Base-by-base conservation (phyloP, 441 rosid species). In the Brassica hybrid region DNA sequence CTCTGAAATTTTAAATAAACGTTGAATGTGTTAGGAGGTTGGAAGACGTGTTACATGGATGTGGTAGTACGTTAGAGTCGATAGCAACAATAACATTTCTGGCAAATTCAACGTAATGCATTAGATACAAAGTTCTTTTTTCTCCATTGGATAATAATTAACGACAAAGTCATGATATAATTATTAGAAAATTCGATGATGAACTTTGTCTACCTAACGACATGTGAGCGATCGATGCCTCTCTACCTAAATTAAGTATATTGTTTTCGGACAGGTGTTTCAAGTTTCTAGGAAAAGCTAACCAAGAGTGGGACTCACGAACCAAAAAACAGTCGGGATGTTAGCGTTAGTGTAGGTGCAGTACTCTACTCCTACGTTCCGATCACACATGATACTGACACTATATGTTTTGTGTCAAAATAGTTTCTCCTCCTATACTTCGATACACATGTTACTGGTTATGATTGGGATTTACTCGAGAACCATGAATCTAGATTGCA, bases 1-100 rank as follows among this genome's bases (percentile, higher is more conserved):
- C 73, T 78, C 69, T 34, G 23, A 21, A 1, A 43, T 61, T 78
- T 18, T 25, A 3, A 38, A 27, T 19, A 14, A 77, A 65, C 43
- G 63, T 65, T 77, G 19, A 65, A 71, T 71, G 58, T 21, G 41
- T 41, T 60, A 60, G 8, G 36, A 41, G 19, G 18, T 70, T 57
- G 76, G 62, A 71, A 76, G 80, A 65, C 71, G 80, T 77, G 80
- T 41, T 64, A 17, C 76, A 65, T 57, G 72, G 75, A 71, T 69
- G 72, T 71, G 76, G 23, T 43, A 6, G 50, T 57, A 71, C 76
- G 80, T 65, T 27, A 76, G 59, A 34, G 25, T 60, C 61, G 14
- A 19, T 9, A 34, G 64, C 43, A 32, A 76, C 36, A 14, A 50
- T 32, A 25, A 11, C 32, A 48, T 34, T 68, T 34, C 2, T 43